Base-by-base conservation (phyloP, 148 eudicot genomes). In the Amaranthus hypochondriacus region DNA sequence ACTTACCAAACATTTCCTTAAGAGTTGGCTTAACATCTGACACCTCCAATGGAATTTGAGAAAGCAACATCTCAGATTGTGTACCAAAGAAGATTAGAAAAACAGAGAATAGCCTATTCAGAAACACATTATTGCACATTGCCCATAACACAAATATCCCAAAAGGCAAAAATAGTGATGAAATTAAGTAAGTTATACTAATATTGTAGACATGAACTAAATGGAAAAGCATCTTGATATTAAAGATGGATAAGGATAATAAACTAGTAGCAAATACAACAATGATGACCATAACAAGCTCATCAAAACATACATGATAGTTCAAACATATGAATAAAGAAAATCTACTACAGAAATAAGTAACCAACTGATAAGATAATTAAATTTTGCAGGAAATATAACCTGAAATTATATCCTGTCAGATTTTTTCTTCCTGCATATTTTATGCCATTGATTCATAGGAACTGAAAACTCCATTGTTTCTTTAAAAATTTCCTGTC, bases 391-490 rank as follows among this genome's bases (percentile, higher is more conserved):
- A 81, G 73, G 55, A 70, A 70, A 13, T 73, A 73, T 81, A 86
- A 86, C 93, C 92, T 87, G 87, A 83, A 81, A 60, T 9, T 60
- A 43, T 55, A 48, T 54, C 9, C 56, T 72, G 14, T 83, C 88
- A 86, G 91, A 75, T 78, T 83, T 84, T 79, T 77, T 86, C 83
- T 79, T 75, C 84, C 84, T 76, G 60, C n/a, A 69, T 78, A 79
- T 62, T 64, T 71, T 62, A 77, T 67, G 87, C 88, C 92, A 88
- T 72, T 78, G 83, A 70, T 74, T 68, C 71, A n/a, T 66, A 75
- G 76, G 13, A 57, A 75, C 79, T 73, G 69, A 63, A 82, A 78
- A 75, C 77, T 76, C 78, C 77, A 48, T 65, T 47, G 10, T 47
- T 65, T 61, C 66, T 74, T 61, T 47, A 55, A 55, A 14, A n/a